A percentile compares a stretch with the other conserved stretches of the same genome.
phyloP scores from a whole-genome alignment of 2,329 filamentous ascomycete species.

The Paracoccidioides brasiliensis region DNA sequence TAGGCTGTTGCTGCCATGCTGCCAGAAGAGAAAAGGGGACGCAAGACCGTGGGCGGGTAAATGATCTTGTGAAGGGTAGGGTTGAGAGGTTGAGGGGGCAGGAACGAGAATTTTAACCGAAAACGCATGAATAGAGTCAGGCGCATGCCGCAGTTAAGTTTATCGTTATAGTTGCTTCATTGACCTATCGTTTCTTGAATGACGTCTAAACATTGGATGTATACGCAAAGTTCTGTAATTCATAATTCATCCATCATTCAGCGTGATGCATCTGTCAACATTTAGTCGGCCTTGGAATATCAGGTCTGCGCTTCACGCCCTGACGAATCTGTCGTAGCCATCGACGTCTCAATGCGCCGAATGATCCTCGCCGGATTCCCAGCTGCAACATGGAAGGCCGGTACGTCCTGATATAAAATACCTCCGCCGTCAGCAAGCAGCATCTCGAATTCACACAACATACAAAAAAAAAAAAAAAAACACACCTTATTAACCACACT shows the following conservation, averaged over 20 bases:
- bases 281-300: not conserved
- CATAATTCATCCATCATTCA: not conserved
- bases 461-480: not conserved
- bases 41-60: too few species aligned
- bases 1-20: too few species aligned
- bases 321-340: slow-evolving; percentile 13
- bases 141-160: too few species aligned
- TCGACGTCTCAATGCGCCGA: slow-evolving; percentile 27
- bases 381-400: slow-evolving; percentile 29
- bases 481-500: slow-evolving; percentile 65
- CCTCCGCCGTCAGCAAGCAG: not conserved
- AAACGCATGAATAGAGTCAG: too few species aligned
- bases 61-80: too few species aligned
- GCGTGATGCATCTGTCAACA: too few species aligned
- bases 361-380: slow-evolving; percentile 30
- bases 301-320: not conserved
- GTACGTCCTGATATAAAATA: slow-evolving; percentile 23
- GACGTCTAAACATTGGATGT: not conserved
- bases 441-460: not conserved
- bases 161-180: not conserved
- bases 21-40: too few species aligned
- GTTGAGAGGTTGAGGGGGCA: too few species aligned
- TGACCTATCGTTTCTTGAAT: not conserved
- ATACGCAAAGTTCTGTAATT: not conserved
- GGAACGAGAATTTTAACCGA: too few species aligned